Percentiles rank a stretch among this genome's conserved stretches.
Evolutionary conservation across 768 basidiomycete species (phyloP).

Genomic region (Daedaleopsis nitida): DNA sequence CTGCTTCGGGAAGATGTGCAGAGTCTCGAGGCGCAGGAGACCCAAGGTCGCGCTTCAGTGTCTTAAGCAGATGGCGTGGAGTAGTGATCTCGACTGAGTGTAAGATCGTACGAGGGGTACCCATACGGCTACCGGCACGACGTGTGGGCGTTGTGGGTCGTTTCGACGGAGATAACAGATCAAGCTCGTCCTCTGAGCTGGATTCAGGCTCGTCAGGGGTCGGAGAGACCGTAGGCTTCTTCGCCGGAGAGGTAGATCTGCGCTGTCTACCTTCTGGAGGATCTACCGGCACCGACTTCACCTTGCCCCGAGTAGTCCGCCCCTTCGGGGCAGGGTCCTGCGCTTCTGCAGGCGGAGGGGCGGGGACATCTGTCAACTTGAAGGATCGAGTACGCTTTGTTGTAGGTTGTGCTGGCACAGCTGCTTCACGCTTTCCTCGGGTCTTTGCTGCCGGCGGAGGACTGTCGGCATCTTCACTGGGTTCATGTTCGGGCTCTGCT

Average conservation of each 20-base stretch:
- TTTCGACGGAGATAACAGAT: constrained; percentile 15
- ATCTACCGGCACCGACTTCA: not conserved
- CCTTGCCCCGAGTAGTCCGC: not conserved
- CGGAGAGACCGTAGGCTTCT: constrained; percentile 1
- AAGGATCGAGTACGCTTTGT: not conserved
- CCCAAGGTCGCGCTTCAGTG: constrained; percentile 1
- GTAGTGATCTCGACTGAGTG: constrained; percentile 30
- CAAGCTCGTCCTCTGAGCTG: constrained; percentile 16
- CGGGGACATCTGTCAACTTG: not conserved
- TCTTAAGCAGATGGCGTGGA: constrained; percentile 19
- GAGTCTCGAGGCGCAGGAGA: constrained; percentile 9
- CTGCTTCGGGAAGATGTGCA: constrained; percentile 4
- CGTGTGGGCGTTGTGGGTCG: constrained; percentile 9
- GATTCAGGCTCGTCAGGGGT: constrained; percentile 1
- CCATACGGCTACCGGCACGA: not conserved
- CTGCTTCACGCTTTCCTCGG: not conserved
- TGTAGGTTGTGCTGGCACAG: not conserved
- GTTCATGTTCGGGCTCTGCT: not conserved
- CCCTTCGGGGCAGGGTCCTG: not conserved
- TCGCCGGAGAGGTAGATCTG: not conserved
- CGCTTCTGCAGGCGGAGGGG: not conserved
- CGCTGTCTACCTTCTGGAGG: not conserved
- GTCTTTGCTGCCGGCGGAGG: not conserved
- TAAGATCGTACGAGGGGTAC: constrained; percentile 24
- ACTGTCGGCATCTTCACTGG: not conserved